A percentile compares a stretch with the other conserved stretches of the same genome.
phyloP scores from a whole-genome alignment of 2,329 filamentous ascomycete species.

The Stagonosporopsis rhizophila region DNA sequence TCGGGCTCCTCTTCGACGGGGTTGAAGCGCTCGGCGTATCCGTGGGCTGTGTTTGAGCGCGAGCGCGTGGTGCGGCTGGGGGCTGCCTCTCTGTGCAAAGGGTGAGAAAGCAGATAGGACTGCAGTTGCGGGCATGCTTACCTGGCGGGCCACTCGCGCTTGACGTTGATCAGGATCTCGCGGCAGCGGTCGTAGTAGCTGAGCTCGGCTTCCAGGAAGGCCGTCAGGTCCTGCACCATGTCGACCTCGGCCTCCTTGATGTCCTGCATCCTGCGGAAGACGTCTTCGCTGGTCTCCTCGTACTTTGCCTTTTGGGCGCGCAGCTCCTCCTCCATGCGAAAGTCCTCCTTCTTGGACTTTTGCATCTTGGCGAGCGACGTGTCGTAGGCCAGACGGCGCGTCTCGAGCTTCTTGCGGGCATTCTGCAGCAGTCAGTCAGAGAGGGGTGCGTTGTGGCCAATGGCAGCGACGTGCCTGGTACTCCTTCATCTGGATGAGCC shows the following conservation, averaged over 20 bases:
- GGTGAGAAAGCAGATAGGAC: neutral
- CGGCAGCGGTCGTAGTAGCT: conserved; percentile 90
- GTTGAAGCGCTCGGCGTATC: conserved; percentile 66
- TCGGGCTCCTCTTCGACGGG: conserved; percentile 64
- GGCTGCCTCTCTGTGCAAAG: conserved; percentile 40
- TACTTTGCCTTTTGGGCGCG: conserved; percentile 93
- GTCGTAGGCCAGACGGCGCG: conserved; percentile 86
- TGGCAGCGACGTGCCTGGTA: conserved; percentile 73
- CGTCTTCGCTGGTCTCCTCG: conserved; percentile 92
- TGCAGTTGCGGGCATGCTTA: conserved; percentile 44
- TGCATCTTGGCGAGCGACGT: conserved; percentile 88
- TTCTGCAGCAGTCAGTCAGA: conserved; percentile 55
- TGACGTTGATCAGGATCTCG: conserved; percentile 77
- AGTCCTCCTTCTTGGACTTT: conserved; percentile 93
- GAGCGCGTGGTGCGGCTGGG: conserved; percentile 58
- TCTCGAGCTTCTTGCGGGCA: conserved; percentile 93
- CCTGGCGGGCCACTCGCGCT: conserved; percentile 72
- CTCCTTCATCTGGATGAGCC: conserved; percentile 93
- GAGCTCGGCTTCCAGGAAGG: conserved; percentile 87
- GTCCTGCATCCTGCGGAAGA: conserved; percentile 90
- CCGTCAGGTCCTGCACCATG: conserved; percentile 77
- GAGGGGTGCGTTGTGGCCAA: neutral
- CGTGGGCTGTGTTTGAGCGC: conserved; percentile 69
- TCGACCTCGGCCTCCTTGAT: conserved; percentile 92
- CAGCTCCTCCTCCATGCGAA: conserved; percentile 89